Base-by-base conservation (phyloP, 495 filamentous ascomycete species). In the Elasticomyces elasticus region DNA sequence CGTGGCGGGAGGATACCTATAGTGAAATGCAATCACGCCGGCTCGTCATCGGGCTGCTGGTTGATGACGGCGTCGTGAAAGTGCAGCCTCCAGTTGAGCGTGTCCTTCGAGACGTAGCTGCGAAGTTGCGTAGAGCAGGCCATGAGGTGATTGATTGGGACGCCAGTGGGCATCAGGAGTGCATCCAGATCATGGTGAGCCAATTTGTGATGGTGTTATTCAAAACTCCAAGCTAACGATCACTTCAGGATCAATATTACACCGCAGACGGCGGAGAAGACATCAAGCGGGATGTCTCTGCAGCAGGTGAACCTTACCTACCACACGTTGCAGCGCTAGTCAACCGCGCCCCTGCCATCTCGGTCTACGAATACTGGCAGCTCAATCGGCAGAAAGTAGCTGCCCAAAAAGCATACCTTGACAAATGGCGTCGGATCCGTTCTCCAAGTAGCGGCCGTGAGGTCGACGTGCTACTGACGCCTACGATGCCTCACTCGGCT, bases 281-380 rank as follows among this genome's bases (percentile, higher is more conserved):
- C 50, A 73, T 82, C 30, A 62, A 70, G 5, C 69, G 72, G 1
- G 71, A 76, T 40, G 66, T 80, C 0, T 65, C 50, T 10, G 62
- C 60, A 20, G 72, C 71, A 25, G 74, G 75, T 0, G 78, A 83
- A 51, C 78, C 78, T 2, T 73, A 71, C 26, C 74, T 79, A n/a
- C 75, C 76, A 0, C 73, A 78, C 35, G 74, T 80, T 0, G 52
- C 64, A 27, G 56, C 45, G 23, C 52, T 66, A 9, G 62, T 77
- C 5, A 56, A 62, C 22, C 50, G 54, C 11, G 65, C 56, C 2
- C 62, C 68, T n/a, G 62, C 76, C 1, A 74, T 80, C 0, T 77
- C 74, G 0, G 71, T 79, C 10, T 77, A 74, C 40, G 67, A 76
- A 26, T 80, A 79, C 62, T 79, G 73, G 76, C 75, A 79, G 50